Conservation (phyloP, 2,329 filamentous ascomycete genomes). For the Graphium sp. region DNA sequence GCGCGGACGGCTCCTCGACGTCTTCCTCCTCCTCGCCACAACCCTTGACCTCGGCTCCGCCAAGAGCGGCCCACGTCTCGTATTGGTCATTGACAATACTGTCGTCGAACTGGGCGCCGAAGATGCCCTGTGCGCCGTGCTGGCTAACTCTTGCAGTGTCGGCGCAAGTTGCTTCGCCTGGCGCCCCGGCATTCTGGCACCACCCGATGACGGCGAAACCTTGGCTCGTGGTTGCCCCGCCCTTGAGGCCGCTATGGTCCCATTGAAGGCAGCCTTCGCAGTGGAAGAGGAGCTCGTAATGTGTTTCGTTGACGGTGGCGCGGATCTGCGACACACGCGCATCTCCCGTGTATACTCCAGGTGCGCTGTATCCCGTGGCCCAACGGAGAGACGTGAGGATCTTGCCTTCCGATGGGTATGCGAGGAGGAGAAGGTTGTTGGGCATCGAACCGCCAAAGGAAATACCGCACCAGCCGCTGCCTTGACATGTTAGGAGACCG, state of each 20-base stretch:
- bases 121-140: conserved; percentile 35
- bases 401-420: conserved; percentile 28
- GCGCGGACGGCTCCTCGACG: too few species aligned
- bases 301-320: conserved; percentile 34
- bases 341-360: conserved; percentile 40
- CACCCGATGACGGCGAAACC: conserved; percentile 33
- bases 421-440: conserved; percentile 3
- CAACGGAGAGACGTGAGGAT: conserved; percentile 41
- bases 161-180: conserved; percentile 13
- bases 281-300: conserved; percentile 46
- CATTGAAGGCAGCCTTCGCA: conserved; percentile 41
- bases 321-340: conserved; percentile 44
- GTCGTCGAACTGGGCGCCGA: conserved; percentile 22
- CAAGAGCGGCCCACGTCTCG: conserved; percentile 22
- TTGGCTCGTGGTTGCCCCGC: conserved; percentile 23
- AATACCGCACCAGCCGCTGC: conserved; percentile 2
- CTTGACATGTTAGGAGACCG: conserved; percentile 29
- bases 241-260: conserved; percentile 26
- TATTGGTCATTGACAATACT: conserved; percentile 21
- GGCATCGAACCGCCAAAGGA: conserved; percentile 1
- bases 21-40: too few species aligned
- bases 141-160: conserved; percentile 27
- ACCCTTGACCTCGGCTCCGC: conserved; percentile 19
- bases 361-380: conserved; percentile 38
- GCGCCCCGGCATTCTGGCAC: conserved; percentile 28